Base-by-base conservation (phyloP, 108 stramenopile species). In the Skeletonema tropicum region DNA sequence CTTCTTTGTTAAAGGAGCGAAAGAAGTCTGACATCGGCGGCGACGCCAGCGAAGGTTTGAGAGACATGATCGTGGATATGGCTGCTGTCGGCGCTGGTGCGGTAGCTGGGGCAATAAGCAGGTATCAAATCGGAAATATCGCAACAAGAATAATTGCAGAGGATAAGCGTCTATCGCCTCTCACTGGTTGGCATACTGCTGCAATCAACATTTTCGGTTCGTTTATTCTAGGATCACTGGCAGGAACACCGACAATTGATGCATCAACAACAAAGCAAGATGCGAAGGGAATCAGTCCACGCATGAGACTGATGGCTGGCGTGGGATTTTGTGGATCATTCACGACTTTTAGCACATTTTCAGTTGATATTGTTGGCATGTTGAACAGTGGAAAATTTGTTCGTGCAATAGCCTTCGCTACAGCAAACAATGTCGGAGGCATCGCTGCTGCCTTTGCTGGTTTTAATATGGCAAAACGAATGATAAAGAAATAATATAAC, bases 271-370 rank as follows among this genome's bases (percentile, higher is more conserved):
- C 69, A 35, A 23, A 68, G 42, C 31, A 58, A 60, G 57, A 36
- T 15, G 55, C 76, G 21, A 41, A 63, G 14, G 88, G 86, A 13
- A 62, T 92, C 33, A 77, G 85, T 6, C 88, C 88, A 17, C 72
- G 88, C 14, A 59, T 76, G n/a, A 93, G 88, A 61, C 64, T 90
- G 6, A 74, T 89, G 75, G 26, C 88, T 3, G 90, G 87, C 6
- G 89, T 90, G 15, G 92, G 92, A 41, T 88, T 88, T 52, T 91
- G 90, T 82, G 88, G 92, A 3, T 78, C 83, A 21, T 93, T 89
- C 76, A 93, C 92, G 6, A 93, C 92, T 6, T 93, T 93, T 76
- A 80, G 77, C 1, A 93, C 92, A 10, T 93, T 82, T 75, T 84
- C 87, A 29, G 86, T 88, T 2, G 92, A 93, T 73, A 86, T 93